Conservation (phyloP, 2,329 filamentous ascomycete species). For the Sporothrix brasiliensis region DNA sequence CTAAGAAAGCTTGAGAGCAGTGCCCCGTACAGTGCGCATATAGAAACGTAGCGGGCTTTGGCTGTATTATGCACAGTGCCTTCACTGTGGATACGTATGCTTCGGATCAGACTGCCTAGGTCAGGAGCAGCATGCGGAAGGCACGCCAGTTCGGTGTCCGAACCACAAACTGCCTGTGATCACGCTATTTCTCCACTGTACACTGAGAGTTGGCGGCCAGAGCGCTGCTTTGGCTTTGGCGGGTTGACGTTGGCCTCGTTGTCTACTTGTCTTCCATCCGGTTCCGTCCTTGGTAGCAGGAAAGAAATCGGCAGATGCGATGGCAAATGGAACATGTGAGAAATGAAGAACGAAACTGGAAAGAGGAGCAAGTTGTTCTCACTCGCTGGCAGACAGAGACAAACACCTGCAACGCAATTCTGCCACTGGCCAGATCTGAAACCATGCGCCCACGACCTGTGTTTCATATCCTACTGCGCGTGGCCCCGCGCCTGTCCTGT, state of each 20-base stretch:
- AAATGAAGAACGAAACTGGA: neutral
- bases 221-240: no score
- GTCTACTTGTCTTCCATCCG: no score
- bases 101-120: no score
- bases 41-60: neutral
- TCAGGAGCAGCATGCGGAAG: no score
- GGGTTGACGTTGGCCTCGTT: no score
- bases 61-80: neutral
- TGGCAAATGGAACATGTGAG: neutral
- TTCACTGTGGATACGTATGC: slow-evolving; percentile 20
- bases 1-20: neutral
- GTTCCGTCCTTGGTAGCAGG: no score
- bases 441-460: slow-evolving; percentile 19
- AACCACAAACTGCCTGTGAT: no score
- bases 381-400: no score
- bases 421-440: slow-evolving; percentile 22
- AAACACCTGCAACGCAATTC: neutral
- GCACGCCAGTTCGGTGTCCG: no score
- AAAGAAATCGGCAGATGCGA: neutral
- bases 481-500: neutral
- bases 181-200: no score
- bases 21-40: slow-evolving; percentile 5
- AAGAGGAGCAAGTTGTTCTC: no score
- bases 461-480: slow-evolving; percentile 28
- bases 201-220: no score